Conservation (phyloP, 2,329 filamentous ascomycete genomes). For the Penicillium sp. region DNA sequence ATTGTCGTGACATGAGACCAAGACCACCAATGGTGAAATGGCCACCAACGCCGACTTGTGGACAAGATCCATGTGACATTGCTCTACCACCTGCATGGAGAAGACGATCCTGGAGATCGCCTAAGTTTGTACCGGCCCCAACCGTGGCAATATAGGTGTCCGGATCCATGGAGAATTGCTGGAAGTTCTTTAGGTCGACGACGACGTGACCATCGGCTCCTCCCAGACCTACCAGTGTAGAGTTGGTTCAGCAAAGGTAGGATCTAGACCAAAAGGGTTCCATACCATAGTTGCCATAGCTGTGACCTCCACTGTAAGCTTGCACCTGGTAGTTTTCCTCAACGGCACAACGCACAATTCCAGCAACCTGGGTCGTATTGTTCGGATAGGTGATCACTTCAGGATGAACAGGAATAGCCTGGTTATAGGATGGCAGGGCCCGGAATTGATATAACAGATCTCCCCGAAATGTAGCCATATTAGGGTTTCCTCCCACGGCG, state of each 20-base stretch:
- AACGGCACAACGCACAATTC: slow-evolving; percentile 20
- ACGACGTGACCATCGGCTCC: slow-evolving; percentile 32
- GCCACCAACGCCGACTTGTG: slow-evolving; percentile 40
- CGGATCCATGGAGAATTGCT: slow-evolving; percentile 33
- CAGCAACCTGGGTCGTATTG: slow-evolving; percentile 14
- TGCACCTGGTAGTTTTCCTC: slow-evolving; percentile 18
- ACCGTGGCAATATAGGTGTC: slow-evolving; percentile 33
- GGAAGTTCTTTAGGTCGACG: slow-evolving; percentile 32
- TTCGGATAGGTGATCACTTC: slow-evolving; percentile 18
- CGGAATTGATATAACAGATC: slow-evolving; percentile 19
- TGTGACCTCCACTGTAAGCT: slow-evolving; percentile 23
- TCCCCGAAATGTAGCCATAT: slow-evolving; percentile 16
- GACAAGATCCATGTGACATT: slow-evolving; percentile 40
- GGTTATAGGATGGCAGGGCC: slow-evolving; percentile 24
- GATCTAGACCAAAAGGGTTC: not conserved
- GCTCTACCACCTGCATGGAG: slow-evolving; percentile 31
- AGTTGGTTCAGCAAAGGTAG: not conserved
- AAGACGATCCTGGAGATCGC: slow-evolving; percentile 33
- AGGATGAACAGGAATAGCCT: slow-evolving; percentile 24
- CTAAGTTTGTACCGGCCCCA: slow-evolving; percentile 35
- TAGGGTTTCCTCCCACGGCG: slow-evolving; percentile 18
- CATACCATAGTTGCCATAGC: slow-evolving; percentile 44
- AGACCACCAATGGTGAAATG: slow-evolving; percentile 42
- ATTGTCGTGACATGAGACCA: slow-evolving; percentile 46
- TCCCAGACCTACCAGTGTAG: slow-evolving; percentile 27